A percentile compares a stretch with the other conserved stretches of the same genome.
These are phyloP conservation scores for Trichoderma asperelloides DNA, from an alignment of 495 filamentous ascomycete species.

Conservation along the genomic window DNA sequence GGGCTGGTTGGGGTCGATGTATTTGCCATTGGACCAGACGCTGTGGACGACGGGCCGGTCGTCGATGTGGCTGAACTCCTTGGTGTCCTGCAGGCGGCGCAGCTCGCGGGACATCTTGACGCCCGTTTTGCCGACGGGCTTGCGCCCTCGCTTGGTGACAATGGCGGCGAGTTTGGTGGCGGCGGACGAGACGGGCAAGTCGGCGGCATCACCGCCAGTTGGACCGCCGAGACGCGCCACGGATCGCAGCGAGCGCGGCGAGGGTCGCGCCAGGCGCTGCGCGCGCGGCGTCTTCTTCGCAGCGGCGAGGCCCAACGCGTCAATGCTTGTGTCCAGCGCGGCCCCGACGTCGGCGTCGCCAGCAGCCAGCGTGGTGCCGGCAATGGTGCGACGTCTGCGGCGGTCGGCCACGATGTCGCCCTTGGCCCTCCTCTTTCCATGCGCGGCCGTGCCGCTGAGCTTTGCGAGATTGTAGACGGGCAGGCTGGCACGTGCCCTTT, in stretches of 20 bases:
- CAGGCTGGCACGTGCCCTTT: constrained; percentile 35
- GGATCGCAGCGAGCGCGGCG: constrained; percentile 26
- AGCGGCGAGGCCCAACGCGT: constrained; percentile 27
- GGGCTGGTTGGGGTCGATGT: constrained; percentile 24
- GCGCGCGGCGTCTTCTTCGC: constrained; percentile 21
- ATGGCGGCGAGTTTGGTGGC: constrained; percentile 32
- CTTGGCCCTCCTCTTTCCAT: constrained; percentile 32
- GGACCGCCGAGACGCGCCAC: constrained; percentile 33
- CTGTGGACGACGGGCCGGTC: constrained; percentile 38
- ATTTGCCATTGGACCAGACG: constrained; percentile 49
- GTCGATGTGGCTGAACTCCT: constrained; percentile 45
- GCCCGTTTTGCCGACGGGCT: constrained; percentile 30
- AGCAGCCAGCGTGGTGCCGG: constrained; percentile 24
- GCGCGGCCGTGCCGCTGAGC: constrained; percentile 36
- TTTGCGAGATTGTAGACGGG: constrained; percentile 48
- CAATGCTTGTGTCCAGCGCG: constrained; percentile 13
- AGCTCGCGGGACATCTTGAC: constrained; percentile 38
- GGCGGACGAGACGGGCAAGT: constrained; percentile 34
- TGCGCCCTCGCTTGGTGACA: constrained; percentile 36
- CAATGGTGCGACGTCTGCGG: constrained; percentile 32
- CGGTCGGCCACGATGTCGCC: constrained; percentile 28
- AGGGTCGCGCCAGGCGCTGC: constrained; percentile 25
- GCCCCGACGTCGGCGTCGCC: constrained; percentile 8
- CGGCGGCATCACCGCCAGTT: neutral
- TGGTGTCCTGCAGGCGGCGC: constrained; percentile 40